Base-by-base conservation (phyloP, 192 early-diverging fungal species). In the Rhizoclosmatium globosum region DNA sequence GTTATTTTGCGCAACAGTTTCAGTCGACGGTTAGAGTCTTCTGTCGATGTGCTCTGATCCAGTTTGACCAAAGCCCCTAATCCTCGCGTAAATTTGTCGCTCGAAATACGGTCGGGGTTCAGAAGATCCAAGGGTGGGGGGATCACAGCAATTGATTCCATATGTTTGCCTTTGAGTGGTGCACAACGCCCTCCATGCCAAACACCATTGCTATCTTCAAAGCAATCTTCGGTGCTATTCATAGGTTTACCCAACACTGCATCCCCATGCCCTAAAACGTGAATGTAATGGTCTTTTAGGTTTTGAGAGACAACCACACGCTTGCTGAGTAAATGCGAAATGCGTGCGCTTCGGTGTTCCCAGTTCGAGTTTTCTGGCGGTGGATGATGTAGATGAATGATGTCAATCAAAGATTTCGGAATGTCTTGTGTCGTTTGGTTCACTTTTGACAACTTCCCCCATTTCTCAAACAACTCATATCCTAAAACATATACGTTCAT, bases 281-380 rank as follows among this genome's bases (percentile, higher is more conserved):
- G 7, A 6, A 72, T 46, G 58, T 76, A 64, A 71, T 72, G 68
- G 1, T 75, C 41, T 31, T 66, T 68, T 39, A 82, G 44, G 6
- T 80, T 31, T 42, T 74, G 45, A 3, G 76, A 79, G 4, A 82
- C 81, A 4, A 82, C 81, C 0, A 80, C 47, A 2, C 81, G 68
- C 39, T 53, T 31, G 43, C 21, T 66, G 6, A 82, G 42, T n/a
- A 48, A 47, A n/a, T 23, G 9, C n/a, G 72, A 56, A 43, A 58
- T 41, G 2, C 81, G 81, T 46, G 70, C 81, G 38, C 69, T 66
- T 13, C 81, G 64, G 39, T 76, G 74, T 53, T 82, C 81, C 81
- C 81, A 82, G 62, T 82, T 82, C 3, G 72, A 69, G 9, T 76
- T 47, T 47, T 82, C 81, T 3, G 70, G 60, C 7, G 71, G 70